phyloP scores from a whole-genome alignment of 805 yeast genomes.

The Candida ovalis region DNA sequence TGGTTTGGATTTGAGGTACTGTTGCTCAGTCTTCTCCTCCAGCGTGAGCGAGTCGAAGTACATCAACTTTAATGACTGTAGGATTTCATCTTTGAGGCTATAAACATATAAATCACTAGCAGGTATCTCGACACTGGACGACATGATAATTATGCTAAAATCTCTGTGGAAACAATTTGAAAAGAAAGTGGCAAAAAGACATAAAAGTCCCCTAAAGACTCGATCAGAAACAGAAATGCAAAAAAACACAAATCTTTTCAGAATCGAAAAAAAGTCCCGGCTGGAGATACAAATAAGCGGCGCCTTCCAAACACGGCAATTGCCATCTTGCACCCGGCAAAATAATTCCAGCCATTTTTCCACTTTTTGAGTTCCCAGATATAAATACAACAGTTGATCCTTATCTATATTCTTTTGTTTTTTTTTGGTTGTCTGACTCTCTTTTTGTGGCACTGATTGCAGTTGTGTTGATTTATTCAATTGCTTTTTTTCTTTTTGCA shows the following conservation, averaged over 20 bases:
- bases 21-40: slow-evolving; percentile 23
- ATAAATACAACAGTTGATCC: too few relatives aligned
- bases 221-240: too few relatives aligned
- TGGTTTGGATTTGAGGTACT: slow-evolving; percentile 16
- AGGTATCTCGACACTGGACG: slow-evolving; percentile 7
- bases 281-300: background rate
- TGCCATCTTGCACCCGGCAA: background rate
- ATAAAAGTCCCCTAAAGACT: too few relatives aligned
- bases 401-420: too few relatives aligned
- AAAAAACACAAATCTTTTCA: background rate
- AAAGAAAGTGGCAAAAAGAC: too few relatives aligned
- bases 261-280: background rate
- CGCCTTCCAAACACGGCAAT: background rate
- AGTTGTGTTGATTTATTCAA: too few relatives aligned
- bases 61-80: slow-evolving; percentile 46
- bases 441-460: too few relatives aligned
- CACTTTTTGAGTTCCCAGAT: too few relatives aligned
- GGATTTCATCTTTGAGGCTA: slow-evolving; percentile 37
- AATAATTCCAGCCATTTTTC: background rate
- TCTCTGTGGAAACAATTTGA: too few relatives aligned
- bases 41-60: slow-evolving; percentile 51
- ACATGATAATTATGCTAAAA: background rate
- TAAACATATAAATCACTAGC: slow-evolving; percentile 45
- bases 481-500: too few relatives aligned
- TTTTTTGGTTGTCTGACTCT: too few relatives aligned